Conservation (phyloP, 2,329 filamentous ascomycete species). For the Xylariaceae sp. region DNA sequence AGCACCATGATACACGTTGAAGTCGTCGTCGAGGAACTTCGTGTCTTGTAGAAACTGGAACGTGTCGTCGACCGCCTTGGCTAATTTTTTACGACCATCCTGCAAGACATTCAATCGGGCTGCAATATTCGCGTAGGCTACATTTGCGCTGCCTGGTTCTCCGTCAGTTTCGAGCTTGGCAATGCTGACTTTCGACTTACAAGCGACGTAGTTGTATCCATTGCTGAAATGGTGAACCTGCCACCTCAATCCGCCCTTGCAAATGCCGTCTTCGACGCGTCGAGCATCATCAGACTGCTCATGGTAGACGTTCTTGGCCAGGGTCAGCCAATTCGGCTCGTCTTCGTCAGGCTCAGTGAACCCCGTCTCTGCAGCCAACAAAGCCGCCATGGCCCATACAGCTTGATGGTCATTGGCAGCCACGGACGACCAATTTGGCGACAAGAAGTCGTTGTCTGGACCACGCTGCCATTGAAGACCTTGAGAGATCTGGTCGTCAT, state of each 20-base stretch:
- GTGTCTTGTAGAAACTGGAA: slow-evolving; percentile 46
- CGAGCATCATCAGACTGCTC: slow-evolving; percentile 41
- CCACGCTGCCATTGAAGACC: slow-evolving; percentile 42
- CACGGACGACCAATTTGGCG: slow-evolving; percentile 34
- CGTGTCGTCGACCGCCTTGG: slow-evolving; percentile 49
- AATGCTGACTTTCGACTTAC: slow-evolving; percentile 14
- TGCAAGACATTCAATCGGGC: slow-evolving; percentile 57
- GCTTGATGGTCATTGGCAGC: slow-evolving; percentile 50
- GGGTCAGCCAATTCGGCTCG: slow-evolving; percentile 51
- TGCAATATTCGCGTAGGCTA: slow-evolving; percentile 42
- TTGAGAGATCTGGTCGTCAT: slow-evolving; percentile 42
- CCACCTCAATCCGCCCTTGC: slow-evolving; percentile 59
- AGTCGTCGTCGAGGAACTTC: slow-evolving; percentile 40
- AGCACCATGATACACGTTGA: slow-evolving; percentile 44
- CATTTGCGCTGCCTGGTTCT: slow-evolving; percentile 36
- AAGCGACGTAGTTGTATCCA: slow-evolving; percentile 44
- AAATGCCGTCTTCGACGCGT: slow-evolving; percentile 47
- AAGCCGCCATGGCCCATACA: slow-evolving; percentile 59
- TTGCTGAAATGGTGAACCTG: slow-evolving; percentile 55
- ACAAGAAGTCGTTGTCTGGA: slow-evolving; percentile 39
- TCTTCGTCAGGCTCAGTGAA: slow-evolving; percentile 46
- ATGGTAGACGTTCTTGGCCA: slow-evolving; percentile 59
- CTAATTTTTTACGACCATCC: slow-evolving; percentile 52
- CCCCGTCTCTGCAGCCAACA: slow-evolving; percentile 54
- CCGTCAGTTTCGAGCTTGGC: neutral